Percentiles rank a stretch among this genome's conserved stretches.
These are phyloP conservation scores for Globisporangium megalacanthum DNA, from an alignment of 352 stramenopile species.

Conservation along the genomic window DNA sequence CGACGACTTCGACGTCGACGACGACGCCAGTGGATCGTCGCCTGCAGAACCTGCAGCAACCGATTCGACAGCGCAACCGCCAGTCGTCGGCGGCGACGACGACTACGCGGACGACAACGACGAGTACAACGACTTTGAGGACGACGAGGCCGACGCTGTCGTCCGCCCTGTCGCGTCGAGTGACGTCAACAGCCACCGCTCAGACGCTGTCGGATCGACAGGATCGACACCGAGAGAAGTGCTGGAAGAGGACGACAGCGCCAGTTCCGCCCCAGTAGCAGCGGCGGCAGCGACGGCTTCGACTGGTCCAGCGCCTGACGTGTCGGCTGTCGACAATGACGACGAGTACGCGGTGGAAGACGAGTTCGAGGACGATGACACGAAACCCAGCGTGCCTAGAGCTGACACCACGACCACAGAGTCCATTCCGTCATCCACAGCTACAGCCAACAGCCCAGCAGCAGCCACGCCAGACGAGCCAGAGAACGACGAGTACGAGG, in stretches of 20 bases:
- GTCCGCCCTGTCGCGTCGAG: no score
- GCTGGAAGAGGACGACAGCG: slow-evolving; percentile 23
- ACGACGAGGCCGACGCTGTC: slow-evolving; percentile 5
- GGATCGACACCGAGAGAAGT: slow-evolving; percentile 21
- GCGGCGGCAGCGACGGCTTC: neutral
- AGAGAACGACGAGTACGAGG: slow-evolving; percentile 27
- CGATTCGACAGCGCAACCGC: neutral
- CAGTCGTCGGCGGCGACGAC: slow-evolving; percentile 15
- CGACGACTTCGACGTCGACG: slow-evolving; percentile 9
- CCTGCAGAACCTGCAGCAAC: neutral
- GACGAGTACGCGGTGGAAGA: slow-evolving; percentile 37
- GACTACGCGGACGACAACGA: slow-evolving; percentile 32
- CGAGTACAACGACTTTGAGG: slow-evolving; percentile 46
- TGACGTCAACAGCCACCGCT: neutral
- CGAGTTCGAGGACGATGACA: slow-evolving; percentile 36
- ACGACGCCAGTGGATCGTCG: neutral
- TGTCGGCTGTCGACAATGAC: slow-evolving; percentile 23
- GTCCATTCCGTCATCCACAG: neutral
- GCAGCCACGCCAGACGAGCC: slow-evolving; percentile 3
- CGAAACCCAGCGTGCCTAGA: neutral
- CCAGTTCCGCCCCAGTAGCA: slow-evolving; percentile 3
- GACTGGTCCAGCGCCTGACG: slow-evolving; percentile 11
- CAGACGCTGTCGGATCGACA: slow-evolving; percentile 8
- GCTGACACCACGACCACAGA: neutral
- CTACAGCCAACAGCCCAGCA: neutral